These are phyloP conservation scores for Gossypium turneri DNA, from an alignment of 345 rosid genomes.

Conservation along the genomic window DNA sequence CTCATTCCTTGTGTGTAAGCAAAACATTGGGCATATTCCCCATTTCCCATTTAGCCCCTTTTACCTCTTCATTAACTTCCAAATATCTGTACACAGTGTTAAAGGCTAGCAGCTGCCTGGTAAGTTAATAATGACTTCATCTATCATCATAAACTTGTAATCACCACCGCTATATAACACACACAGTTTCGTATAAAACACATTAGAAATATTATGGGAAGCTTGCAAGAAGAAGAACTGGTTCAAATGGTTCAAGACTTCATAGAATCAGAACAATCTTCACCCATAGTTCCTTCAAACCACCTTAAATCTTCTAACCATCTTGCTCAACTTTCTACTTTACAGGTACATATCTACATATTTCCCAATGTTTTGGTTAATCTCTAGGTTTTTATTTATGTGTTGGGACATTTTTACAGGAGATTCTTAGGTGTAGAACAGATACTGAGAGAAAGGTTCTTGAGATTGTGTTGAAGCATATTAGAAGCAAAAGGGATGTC, in stretches of 20 bases:
- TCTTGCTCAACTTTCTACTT: slow-evolving; percentile 16
- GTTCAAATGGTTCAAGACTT: slow-evolving; percentile 56
- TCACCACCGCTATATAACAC: slow-evolving; percentile 19
- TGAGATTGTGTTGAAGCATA: slow-evolving; percentile 32
- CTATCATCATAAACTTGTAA: slow-evolving; percentile 17
- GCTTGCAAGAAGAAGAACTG: slow-evolving; percentile 45
- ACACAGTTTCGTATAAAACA: not conserved
- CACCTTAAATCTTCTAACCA: slow-evolving; percentile 18
- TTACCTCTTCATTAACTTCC: not conserved
- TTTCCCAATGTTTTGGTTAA: not conserved
- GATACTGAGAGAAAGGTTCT: slow-evolving; percentile 32
- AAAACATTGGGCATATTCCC: slow-evolving; percentile 21
- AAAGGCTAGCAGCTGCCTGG: not conserved
- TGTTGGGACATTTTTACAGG: slow-evolving; percentile 23
- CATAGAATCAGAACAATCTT: slow-evolving; percentile 44
- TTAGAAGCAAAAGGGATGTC: slow-evolving; percentile 27
- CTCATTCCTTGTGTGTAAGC: not conserved
- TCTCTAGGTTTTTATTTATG: not conserved
- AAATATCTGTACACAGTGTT: not conserved
- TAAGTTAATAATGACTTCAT: not conserved
- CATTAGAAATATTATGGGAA: not conserved
- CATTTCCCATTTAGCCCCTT: not conserved
- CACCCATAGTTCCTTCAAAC: slow-evolving; percentile 18
- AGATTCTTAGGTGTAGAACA: slow-evolving; percentile 27
- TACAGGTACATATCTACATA: slow-evolving; percentile 30